A percentile compares a stretch with the other conserved stretches of the same genome.
Evolutionary conservation across 345 rosid genomes (phyloP).

Genomic region (Linum usitatissimum): DNA sequence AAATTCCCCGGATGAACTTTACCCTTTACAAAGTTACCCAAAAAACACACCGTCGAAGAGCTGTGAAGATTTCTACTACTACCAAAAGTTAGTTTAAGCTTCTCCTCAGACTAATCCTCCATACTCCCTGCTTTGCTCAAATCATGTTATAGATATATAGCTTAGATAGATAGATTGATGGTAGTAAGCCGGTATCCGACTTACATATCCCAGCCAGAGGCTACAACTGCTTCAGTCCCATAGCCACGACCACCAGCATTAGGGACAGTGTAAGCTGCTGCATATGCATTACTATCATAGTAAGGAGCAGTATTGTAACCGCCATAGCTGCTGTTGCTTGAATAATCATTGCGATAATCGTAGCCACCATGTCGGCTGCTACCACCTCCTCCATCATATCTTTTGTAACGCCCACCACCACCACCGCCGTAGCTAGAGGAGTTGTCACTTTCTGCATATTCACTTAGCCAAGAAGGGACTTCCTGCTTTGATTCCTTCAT

Average conservation of each 20-base stretch:
- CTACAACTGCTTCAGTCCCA: constrained; percentile 16
- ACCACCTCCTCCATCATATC: constrained; percentile 8
- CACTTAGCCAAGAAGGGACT: constrained; percentile 34
- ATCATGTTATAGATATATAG: no score
- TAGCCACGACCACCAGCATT: background rate
- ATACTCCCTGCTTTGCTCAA: no score
- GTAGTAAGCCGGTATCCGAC: background rate
- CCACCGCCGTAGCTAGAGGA: constrained; percentile 11
- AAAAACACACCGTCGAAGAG: no score
- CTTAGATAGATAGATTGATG: background rate
- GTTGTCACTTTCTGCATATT: constrained; percentile 18
- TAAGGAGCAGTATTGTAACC: constrained; percentile 2
- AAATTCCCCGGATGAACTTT: no score
- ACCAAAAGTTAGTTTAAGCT: no score
- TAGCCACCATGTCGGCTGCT: constrained; percentile 31
- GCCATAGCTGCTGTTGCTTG: background rate
- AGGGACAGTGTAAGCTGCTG: background rate
- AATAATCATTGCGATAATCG: constrained; percentile 29
- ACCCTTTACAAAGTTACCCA: no score
- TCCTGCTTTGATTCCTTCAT: constrained; percentile 43
- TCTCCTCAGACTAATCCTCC: no score
- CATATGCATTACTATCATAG: constrained; percentile 6
- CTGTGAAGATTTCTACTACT: no score
- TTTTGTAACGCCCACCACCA: constrained; percentile 3
- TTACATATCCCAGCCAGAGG: constrained; percentile 31